Evolutionary conservation across 257 asterid species (phyloP).

Genomic region (Solanum bukasovii): DNA sequence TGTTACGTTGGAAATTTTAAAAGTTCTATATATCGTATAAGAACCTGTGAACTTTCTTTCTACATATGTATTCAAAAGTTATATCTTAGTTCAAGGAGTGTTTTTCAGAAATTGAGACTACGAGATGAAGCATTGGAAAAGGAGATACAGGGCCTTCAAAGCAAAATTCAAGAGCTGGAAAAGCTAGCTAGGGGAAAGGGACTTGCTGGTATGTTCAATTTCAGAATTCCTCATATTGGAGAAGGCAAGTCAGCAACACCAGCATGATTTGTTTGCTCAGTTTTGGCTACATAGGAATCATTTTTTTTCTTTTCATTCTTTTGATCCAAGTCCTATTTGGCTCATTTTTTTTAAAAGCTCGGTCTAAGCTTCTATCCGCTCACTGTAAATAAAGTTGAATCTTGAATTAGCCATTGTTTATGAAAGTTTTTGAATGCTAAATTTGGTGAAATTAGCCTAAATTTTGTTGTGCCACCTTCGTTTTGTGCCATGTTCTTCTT

Average conservation of each 20-base stretch:
- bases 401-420: neutral
- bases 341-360: neutral
- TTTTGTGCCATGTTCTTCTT: neutral
- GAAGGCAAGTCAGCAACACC: slow-evolving; percentile 16
- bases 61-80: neutral
- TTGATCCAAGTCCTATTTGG: neutral
- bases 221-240: slow-evolving; percentile 11
- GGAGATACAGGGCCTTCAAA: slow-evolving; percentile 24
- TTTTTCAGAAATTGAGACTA: slow-evolving; percentile 23
- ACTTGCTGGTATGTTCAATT: slow-evolving; percentile 28
- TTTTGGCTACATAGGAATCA: neutral
- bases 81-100: neutral
- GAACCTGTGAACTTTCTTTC: neutral
- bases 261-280: neutral
- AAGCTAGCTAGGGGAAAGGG: slow-evolving; percentile 31
- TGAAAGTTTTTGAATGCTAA: neutral
- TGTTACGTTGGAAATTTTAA: neutral
- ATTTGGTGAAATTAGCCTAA: neutral
- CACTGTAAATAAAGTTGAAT: neutral
- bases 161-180: slow-evolving; percentile 29
- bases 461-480: neutral
- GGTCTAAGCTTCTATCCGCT: neutral
- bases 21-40: neutral
- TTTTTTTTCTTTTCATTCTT: slow-evolving; percentile 3
- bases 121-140: slow-evolving; percentile 26